Evolutionary conservation across 108 stramenopile genomes (phyloP), one percentile per base, ranked within the genome.

Genomic region (Chaetoceros tenuissimus): DNA sequence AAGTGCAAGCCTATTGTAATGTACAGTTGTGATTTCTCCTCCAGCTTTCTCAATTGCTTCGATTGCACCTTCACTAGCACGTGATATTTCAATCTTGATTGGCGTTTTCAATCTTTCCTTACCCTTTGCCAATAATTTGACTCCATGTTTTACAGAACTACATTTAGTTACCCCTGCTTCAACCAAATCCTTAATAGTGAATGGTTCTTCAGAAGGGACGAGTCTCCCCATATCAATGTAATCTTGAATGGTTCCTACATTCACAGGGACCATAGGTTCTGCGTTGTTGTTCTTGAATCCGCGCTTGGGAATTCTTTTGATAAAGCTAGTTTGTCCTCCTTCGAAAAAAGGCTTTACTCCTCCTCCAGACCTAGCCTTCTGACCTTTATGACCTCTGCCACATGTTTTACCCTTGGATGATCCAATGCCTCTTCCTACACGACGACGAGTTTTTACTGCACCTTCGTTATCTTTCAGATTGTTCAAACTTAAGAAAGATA

Each of bases 271-370:
- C 67, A 96, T 77, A 7, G 84, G 71, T 24, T 74, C 55, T 50
- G 80, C 82, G 64, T 85, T 80, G 52, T 74, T 73, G 64, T 97
- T 97, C 50, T 84, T 97, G 74, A 99, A 97, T 26, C 98, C 99
- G 1, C 89, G 82, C 75, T 99, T 99, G 54, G 99, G 99, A 24
- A 98, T 31, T 13, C 81, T 72, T 55, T 94, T 87, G 80, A 89
- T 87, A 28, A 98, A 73, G 46, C 93, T 94, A 27, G 99, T 99
- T 68, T 99, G 99, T 0, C 99, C 99, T 50, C 99, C 99, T 72
- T 98, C 99, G 63, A 98, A 99, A 21, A 62, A 61, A 19, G 84
- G 70, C 3, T 77, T 75, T 27, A 88, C 79, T n/a, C 88, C 90
- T 31, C 85, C 79, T 19, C 96, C 95, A 17, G 77, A 51, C 27